phyloP scores from a whole-genome alignment of 2,329 filamentous ascomycete genomes.

The Penicillium brasilianum region DNA sequence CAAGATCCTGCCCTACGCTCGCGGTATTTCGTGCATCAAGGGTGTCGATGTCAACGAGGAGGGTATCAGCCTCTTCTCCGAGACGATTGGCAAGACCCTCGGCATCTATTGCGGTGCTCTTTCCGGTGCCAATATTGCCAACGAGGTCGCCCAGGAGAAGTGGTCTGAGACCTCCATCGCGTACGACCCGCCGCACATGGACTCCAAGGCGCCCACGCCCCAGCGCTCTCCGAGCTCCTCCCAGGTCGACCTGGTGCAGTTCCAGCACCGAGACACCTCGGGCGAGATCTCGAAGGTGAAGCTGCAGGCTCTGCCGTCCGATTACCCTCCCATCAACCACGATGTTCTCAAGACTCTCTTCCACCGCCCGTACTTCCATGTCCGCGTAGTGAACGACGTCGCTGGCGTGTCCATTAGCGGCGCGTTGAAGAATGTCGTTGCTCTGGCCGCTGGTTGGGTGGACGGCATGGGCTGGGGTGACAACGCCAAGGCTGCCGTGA shows the following conservation, averaged over 20 bases:
- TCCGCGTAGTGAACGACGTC: constrained; percentile 92
- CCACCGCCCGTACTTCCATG: constrained; percentile 96
- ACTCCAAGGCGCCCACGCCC: constrained; percentile 76
- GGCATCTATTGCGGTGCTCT: constrained; percentile 97
- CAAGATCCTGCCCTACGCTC: constrained; percentile 86
- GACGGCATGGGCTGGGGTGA: constrained; percentile 96
- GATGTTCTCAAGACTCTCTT: constrained; percentile 82
- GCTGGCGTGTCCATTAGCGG: constrained; percentile 93
- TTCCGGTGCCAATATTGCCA: constrained; percentile 94
- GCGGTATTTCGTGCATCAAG: constrained; percentile 97
- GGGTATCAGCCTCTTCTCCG: constrained; percentile 87
- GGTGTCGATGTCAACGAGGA: constrained; percentile 90
- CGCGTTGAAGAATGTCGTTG: constrained; percentile 96
- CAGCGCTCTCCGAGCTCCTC: constrained; percentile 58
- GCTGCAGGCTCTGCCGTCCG: constrained; percentile 75
- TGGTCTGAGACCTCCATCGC: constrained; percentile 97
- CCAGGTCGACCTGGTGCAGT: constrained; percentile 55
- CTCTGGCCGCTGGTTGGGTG: constrained; percentile 91
- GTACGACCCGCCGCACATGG: constrained; percentile 89
- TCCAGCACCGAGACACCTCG: constrained; percentile 71
- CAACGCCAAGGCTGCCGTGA: constrained; percentile 98
- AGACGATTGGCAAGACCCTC: constrained; percentile 87
- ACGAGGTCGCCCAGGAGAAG: constrained; percentile 92
- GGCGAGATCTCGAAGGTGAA: constrained; percentile 70
- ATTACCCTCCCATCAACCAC: constrained; percentile 88